These are phyloP conservation scores for Phragmites australis DNA, from an alignment of 176 grass and related monocot species.

Conservation along the genomic window DNA sequence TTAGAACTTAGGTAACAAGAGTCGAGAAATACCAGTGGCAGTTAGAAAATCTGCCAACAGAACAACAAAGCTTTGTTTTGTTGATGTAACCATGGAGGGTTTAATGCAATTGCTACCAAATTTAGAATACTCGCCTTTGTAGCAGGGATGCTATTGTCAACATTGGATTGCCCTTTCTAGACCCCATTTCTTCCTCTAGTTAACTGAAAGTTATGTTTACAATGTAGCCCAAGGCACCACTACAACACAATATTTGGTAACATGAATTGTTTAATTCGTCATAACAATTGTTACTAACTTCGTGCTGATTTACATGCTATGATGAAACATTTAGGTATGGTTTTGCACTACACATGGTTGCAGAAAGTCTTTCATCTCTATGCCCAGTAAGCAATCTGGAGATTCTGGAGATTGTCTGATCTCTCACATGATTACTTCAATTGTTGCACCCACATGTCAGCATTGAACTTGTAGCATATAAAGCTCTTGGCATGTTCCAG, in stretches of 20 bases:
- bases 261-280: background rate
- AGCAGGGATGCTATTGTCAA: background rate
- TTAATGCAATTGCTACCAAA: background rate
- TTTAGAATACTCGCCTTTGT: background rate
- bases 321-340: background rate
- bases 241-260: background rate
- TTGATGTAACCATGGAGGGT: background rate
- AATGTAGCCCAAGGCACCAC: background rate
- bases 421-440: background rate
- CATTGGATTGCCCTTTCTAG: background rate
- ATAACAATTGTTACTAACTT: background rate
- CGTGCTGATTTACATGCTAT: slow-evolving; percentile 6
- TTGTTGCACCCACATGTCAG: slow-evolving; percentile 25
- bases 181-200: background rate
- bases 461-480: background rate
- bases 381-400: background rate
- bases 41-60: background rate
- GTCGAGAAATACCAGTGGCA: background rate
- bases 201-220: background rate
- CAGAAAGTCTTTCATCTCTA: background rate
- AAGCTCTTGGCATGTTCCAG: background rate
- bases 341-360: slow-evolving; percentile 6
- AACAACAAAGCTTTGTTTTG: background rate
- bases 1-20: background rate
- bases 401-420: slow-evolving; percentile 12